These are phyloP conservation scores for Metarhizium brunneum DNA, from an alignment of 2,329 filamentous ascomycete genomes.

Conservation along the genomic window DNA sequence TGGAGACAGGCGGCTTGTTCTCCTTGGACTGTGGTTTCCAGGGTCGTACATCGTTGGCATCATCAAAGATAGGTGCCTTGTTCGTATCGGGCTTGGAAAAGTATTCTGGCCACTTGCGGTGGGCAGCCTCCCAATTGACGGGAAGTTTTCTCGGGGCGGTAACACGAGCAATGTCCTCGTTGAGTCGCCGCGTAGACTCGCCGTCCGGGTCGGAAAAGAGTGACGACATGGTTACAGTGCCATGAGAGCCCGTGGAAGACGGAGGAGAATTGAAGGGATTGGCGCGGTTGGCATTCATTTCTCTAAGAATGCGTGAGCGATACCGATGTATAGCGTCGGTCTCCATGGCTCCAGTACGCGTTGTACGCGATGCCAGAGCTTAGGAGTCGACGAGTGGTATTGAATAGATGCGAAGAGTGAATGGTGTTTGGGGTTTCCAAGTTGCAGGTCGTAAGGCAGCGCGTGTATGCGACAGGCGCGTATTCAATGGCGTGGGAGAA, in stretches of 20 bases:
- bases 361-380: conserved; percentile 13
- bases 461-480: background rate
- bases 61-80: conserved; percentile 15
- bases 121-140: conserved; percentile 35
- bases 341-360: conserved; percentile 28
- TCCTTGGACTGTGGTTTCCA: conserved; percentile 32
- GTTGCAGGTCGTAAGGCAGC: background rate
- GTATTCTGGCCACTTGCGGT: conserved; percentile 45
- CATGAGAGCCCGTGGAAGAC: conserved; percentile 48
- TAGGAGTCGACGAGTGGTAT: conserved; percentile 11
- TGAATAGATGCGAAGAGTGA: conserved; percentile 7
- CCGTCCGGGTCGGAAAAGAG: conserved; percentile 43
- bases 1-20: conserved; percentile 30
- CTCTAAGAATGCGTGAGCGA: conserved; percentile 39
- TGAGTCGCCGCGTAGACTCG: conserved; percentile 43
- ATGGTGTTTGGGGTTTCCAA: background rate
- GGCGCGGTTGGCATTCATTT: conserved; percentile 42
- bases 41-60: conserved; percentile 27
- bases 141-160: conserved; percentile 29
- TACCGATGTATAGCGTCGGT: conserved; percentile 30
- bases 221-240: conserved; percentile 44
- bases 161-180: conserved; percentile 37
- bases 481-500: background rate
- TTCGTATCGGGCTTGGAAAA: conserved; percentile 30
- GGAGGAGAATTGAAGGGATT: conserved; percentile 51